Conservation (phyloP, 1,139 yeast species). For the Magnusiomyces sp. region DNA sequence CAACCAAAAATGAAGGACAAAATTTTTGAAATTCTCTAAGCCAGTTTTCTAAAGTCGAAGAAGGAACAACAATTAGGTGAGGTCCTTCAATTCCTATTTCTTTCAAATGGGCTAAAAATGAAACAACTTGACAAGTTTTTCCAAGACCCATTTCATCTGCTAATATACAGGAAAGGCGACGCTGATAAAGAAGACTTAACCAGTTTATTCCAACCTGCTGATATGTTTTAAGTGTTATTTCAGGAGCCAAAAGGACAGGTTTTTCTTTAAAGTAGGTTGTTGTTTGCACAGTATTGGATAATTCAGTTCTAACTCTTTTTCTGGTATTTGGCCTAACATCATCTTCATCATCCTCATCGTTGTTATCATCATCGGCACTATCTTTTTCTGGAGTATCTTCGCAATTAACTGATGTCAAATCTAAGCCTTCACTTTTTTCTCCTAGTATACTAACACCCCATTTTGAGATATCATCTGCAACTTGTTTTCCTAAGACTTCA, state of each 20-base stretch:
- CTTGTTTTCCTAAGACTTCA: slow-evolving; percentile 62
- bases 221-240: slow-evolving; percentile 67
- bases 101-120: slow-evolving; percentile 82
- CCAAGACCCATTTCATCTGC: slow-evolving; percentile 99
- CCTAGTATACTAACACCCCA: slow-evolving; percentile 83
- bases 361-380: slow-evolving; percentile 30
- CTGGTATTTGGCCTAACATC: slow-evolving; percentile 5
- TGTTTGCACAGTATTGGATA: not conserved
- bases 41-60: slow-evolving; percentile 97
- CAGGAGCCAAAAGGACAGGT: slow-evolving; percentile 57
- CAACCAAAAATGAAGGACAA: slow-evolving; percentile 70
- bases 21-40: slow-evolving; percentile 85
- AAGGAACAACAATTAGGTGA: slow-evolving; percentile 79
- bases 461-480: slow-evolving; percentile 60
- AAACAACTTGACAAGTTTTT: slow-evolving; percentile 90
- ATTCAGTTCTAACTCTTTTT: not conserved
- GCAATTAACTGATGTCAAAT: slow-evolving; percentile 18
- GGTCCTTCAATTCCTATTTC: slow-evolving; percentile 57
- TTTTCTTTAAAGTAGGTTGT: slow-evolving; percentile 47
- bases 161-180: slow-evolving; percentile 76
- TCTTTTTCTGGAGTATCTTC: slow-evolving; percentile 22
- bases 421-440: slow-evolving; percentile 35
- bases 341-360: slow-evolving; percentile 16
- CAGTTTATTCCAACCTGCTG: slow-evolving; percentile 96
- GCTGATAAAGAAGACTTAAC: slow-evolving; percentile 71